These are phyloP conservation scores for Fusarium dlaminii DNA, from an alignment of 2,329 filamentous ascomycete genomes.

Conservation along the genomic window DNA sequence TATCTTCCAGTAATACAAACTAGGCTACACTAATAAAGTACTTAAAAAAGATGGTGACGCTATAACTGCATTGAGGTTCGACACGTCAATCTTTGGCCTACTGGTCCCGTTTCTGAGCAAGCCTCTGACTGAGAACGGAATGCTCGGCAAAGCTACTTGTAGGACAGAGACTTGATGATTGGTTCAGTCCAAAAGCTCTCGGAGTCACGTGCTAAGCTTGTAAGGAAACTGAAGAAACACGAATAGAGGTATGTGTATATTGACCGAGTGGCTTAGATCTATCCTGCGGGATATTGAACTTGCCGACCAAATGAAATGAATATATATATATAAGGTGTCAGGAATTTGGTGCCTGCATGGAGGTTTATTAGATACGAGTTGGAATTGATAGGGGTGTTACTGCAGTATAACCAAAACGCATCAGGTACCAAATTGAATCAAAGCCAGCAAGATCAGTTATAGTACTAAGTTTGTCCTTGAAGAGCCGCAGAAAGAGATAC, in stretches of 20 bases:
- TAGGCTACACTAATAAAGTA: neutral
- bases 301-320: too few species aligned
- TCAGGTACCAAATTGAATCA: neutral
- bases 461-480: neutral
- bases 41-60: neutral
- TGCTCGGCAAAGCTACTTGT: slow-evolving; percentile 2
- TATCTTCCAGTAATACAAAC: neutral
- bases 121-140: slow-evolving; percentile 18
- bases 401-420: neutral
- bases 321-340: neutral
- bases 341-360: neutral
- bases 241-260: neutral
- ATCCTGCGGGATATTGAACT: too few species aligned
- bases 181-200: neutral
- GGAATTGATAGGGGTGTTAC: neutral
- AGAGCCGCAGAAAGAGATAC: neutral
- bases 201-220: neutral
- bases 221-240: neutral
- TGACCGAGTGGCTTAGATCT: too few species aligned
- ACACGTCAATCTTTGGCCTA: slow-evolving; percentile 12
- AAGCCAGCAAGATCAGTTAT: neutral
- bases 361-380: neutral
- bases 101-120: neutral
- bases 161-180: neutral
- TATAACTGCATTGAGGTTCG: slow-evolving; percentile 23